Conservation (phyloP, 768 basidiomycete species). For the Plicaturopsis crispa region DNA sequence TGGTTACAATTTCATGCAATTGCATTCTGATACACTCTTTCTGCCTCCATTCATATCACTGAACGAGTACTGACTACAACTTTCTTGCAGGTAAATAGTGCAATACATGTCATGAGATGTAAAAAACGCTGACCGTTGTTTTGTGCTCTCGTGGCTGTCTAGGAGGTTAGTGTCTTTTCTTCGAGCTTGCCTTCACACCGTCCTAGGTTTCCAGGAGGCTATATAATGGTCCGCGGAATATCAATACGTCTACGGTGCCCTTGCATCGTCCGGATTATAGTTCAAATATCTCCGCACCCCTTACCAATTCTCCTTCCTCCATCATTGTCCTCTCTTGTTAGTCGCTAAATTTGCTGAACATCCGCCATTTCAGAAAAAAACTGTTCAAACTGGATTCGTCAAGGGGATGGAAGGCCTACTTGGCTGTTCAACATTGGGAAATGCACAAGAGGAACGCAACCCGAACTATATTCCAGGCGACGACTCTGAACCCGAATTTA, state of each 20-base stretch:
- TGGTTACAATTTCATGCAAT: constrained; percentile 57
- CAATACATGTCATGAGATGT: neutral
- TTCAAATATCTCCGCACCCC: constrained; percentile 63
- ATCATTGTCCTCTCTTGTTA: constrained; percentile 4
- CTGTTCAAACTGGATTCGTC: constrained; percentile 73
- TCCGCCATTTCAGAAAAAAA: constrained; percentile 37
- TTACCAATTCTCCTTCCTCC: constrained; percentile 38
- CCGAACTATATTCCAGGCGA: too few species aligned
- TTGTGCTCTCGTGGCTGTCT: constrained; percentile 2
- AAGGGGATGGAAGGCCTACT: constrained; percentile 77
- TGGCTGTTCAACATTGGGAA: constrained; percentile 30
- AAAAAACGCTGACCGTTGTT: constrained; percentile 10
- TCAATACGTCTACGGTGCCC: constrained; percentile 50
- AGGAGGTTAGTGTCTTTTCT: constrained; percentile 33
- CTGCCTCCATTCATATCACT: constrained; percentile 7
- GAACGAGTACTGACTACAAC: constrained; percentile 5
- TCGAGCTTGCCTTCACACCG: constrained; percentile 10
- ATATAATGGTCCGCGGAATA: constrained; percentile 63
- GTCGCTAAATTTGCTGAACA: constrained; percentile 4
- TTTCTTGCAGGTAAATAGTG: constrained; percentile 18
- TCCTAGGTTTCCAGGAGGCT: too few species aligned
- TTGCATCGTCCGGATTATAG: constrained; percentile 56
- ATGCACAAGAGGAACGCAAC: constrained; percentile 5
- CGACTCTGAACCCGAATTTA: too few species aligned
- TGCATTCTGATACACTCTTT: constrained; percentile 12